phyloP scores from a whole-genome alignment of 805 yeast genomes.

The Suhomyces prunicola region DNA sequence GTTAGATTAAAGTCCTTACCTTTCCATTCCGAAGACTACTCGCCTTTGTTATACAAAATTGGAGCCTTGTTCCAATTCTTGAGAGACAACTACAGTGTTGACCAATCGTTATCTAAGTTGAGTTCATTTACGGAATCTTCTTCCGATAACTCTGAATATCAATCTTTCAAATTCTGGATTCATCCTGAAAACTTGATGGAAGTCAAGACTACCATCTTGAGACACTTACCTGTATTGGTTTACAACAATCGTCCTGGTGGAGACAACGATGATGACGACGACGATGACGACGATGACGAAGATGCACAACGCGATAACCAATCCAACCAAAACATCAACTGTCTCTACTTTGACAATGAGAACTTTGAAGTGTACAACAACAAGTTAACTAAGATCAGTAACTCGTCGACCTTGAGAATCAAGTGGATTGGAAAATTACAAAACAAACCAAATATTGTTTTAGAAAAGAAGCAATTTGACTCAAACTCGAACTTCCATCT shows the following conservation, averaged over 20 bases:
- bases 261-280: slow-evolving; percentile 47
- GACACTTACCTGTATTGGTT: slow-evolving; percentile 89
- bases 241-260: slow-evolving; percentile 50
- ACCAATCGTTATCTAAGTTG: slow-evolving; percentile 46
- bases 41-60: slow-evolving; percentile 81
- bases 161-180: slow-evolving; percentile 87
- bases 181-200: slow-evolving; percentile 98
- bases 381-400: slow-evolving; percentile 66
- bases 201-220: slow-evolving; percentile 89
- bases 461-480: slow-evolving; percentile 78
- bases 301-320: slow-evolving; percentile 23
- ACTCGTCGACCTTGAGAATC: slow-evolving; percentile 74
- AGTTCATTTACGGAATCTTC: slow-evolving; percentile 44
- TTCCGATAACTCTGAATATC: slow-evolving; percentile 39
- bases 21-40: slow-evolving; percentile 90
- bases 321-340: slow-evolving; percentile 69
- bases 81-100: slow-evolving; percentile 64
- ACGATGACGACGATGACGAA: slow-evolving; percentile 50
- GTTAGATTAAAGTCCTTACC: slow-evolving; percentile 87
- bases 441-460: slow-evolving; percentile 71
- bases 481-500: slow-evolving; percentile 48
- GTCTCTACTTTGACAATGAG: slow-evolving; percentile 83
- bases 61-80: slow-evolving; percentile 78
- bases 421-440: slow-evolving; percentile 86
- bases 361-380: slow-evolving; percentile 83